Conservation (phyloP, 2,329 filamentous ascomycete species). For the Pseudogymnoascus sp. region DNA sequence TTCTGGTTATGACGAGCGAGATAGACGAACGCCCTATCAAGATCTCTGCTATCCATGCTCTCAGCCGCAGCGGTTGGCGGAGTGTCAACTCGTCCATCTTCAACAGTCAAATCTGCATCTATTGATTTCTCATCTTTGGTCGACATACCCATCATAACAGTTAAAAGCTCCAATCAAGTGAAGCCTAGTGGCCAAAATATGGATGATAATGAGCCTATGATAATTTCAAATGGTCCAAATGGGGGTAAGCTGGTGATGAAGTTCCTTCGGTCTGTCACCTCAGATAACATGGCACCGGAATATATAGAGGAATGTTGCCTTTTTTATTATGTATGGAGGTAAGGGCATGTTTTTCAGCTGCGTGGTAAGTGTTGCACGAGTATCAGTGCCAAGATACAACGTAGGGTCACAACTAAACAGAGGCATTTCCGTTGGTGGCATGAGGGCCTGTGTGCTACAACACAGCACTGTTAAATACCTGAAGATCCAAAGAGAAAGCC, state of each 20-base stretch:
- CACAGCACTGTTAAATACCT: neutral
- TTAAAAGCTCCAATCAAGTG: neutral
- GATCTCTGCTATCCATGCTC: constrained; percentile 17
- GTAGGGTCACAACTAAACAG: neutral
- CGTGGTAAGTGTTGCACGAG: neutral
- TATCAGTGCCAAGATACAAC: neutral
- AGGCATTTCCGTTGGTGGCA: neutral
- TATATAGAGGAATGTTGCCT: neutral
- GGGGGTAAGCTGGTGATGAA: neutral
- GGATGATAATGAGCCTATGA: neutral
- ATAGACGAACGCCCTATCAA: constrained; percentile 37
- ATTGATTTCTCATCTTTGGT: neutral
- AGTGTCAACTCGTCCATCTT: neutral
- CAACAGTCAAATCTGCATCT: neutral
- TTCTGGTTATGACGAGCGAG: constrained; percentile 34
- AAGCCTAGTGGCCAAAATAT: neutral
- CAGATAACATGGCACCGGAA: neutral
- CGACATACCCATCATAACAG: neutral
- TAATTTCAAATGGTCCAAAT: neutral
- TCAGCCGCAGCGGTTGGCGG: neutral
- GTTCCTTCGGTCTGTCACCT: neutral
- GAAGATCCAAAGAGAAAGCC: neutral
- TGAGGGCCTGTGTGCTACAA: neutral
- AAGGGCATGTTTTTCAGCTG: neutral
- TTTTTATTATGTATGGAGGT: no score